Evolutionary conservation across 345 rosid genomes (phyloP).

Genomic region (Adansonia digitata): DNA sequence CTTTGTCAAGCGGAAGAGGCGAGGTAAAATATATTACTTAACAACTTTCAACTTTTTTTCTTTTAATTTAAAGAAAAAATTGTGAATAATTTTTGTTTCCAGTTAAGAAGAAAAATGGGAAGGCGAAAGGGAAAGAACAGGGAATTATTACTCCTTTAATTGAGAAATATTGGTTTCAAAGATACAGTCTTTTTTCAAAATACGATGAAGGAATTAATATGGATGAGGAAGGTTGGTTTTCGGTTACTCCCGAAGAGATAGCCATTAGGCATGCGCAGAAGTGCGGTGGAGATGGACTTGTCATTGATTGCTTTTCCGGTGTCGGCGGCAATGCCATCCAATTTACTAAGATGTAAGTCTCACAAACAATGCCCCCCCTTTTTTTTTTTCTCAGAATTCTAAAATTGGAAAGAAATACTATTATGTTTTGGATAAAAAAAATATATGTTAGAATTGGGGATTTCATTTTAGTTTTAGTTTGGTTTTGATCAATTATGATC

Average conservation of each 20-base stretch:
- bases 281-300: conserved; percentile 31
- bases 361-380: not conserved
- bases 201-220: conserved; percentile 38
- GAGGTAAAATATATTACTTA: conserved; percentile 1
- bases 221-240: conserved; percentile 55
- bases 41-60: not conserved
- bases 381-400: not conserved
- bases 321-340: conserved; percentile 58
- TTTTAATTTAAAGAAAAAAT: not conserved
- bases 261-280: conserved; percentile 38
- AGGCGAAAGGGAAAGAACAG: not conserved
- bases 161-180: conserved; percentile 38
- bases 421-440: too few species aligned
- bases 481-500: not conserved
- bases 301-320: conserved; percentile 45
- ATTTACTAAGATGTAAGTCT: conserved; percentile 36
- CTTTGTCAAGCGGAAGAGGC: not conserved
- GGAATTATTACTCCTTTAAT: conserved; percentile 15
- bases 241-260: conserved; percentile 44
- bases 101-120: conserved; percentile 2
- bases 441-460: not conserved
- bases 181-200: conserved; percentile 41
- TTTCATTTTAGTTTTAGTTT: not conserved
- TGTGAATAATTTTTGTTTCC: not conserved
- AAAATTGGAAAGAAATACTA: too few species aligned